Conservation (phyloP, 495 filamentous ascomycete species). For the Elaphomyces granulatus region DNA sequence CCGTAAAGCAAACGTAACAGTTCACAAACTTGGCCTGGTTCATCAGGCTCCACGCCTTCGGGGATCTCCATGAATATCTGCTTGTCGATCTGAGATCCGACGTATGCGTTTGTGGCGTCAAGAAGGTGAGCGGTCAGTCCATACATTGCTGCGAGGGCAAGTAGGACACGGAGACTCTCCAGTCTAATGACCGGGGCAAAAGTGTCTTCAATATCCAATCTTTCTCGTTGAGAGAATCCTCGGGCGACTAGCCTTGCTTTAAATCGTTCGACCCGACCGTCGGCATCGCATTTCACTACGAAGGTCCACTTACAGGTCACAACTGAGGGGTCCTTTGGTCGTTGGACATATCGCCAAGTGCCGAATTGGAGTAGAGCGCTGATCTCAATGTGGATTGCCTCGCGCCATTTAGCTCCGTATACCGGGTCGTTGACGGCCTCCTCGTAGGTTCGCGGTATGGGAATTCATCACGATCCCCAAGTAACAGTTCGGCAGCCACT, state of each 20-base stretch:
- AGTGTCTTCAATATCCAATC: neutral
- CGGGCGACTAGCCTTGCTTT: conserved; percentile 1
- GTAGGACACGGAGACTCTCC: neutral
- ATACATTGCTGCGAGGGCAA: neutral
- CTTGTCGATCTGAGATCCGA: neutral
- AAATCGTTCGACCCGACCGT: neutral
- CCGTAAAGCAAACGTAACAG: neutral
- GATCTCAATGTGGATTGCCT: neutral
- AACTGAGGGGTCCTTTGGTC: neutral
- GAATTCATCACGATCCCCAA: neutral
- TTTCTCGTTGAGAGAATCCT: neutral
- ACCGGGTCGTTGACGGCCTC: neutral
- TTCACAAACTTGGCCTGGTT: neutral
- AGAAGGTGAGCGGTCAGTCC: neutral
- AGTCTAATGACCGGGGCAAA: neutral
- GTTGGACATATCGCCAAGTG: neutral
- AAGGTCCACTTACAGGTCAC: conserved; percentile 1
- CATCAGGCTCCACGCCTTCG: neutral
- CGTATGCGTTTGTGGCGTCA: neutral
- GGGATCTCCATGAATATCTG: neutral
- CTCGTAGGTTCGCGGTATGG: neutral
- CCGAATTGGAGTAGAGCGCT: neutral
- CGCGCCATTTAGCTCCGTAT: neutral
- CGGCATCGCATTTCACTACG: neutral
- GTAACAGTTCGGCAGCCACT: neutral